Percentiles rank a stretch among this genome's conserved stretches.
phyloP scores from a whole-genome alignment of 176 grass and related monocot species.

The Oryza australiensis region DNA sequence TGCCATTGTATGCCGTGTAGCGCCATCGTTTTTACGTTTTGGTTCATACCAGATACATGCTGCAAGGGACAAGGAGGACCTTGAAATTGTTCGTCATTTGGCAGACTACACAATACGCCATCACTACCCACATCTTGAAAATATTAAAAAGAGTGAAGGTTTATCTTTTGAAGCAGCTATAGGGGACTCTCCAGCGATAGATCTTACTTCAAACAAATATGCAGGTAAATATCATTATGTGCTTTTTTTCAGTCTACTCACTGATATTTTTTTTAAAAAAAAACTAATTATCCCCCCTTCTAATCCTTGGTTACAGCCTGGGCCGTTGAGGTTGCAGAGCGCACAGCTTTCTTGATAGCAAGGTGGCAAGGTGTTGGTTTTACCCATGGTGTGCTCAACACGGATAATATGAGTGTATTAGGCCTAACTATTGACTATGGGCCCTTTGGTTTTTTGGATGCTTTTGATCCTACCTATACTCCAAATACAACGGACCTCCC shows the following conservation, averaged over 20 bases:
- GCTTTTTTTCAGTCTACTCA: background rate
- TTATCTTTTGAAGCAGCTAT: slow-evolving; percentile 79
- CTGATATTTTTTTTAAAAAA: background rate
- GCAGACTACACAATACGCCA: slow-evolving; percentile 75
- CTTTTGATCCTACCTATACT: slow-evolving; percentile 89
- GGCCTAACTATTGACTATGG: slow-evolving; percentile 96
- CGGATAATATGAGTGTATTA: slow-evolving; percentile 97
- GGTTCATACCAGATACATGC: slow-evolving; percentile 95
- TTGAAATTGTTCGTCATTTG: slow-evolving; percentile 70
- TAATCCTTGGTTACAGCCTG: slow-evolving; percentile 61
- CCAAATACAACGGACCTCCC: slow-evolving; percentile 97
- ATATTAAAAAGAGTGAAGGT: slow-evolving; percentile 80
- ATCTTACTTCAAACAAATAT: slow-evolving; percentile 99
- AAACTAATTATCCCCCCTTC: background rate
- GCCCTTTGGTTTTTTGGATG: slow-evolving; percentile 96
- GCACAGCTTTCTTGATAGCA: slow-evolving; percentile 85
- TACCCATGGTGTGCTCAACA: slow-evolving; percentile 98
- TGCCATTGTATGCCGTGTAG: slow-evolving; percentile 88
- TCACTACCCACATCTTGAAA: slow-evolving; percentile 87
- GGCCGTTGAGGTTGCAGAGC: slow-evolving; percentile 96
- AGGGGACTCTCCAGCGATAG: slow-evolving; percentile 72
- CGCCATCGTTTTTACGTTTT: slow-evolving; percentile 86
- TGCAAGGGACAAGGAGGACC: slow-evolving; percentile 66
- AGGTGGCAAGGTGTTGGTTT: slow-evolving; percentile 99
- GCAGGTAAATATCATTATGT: slow-evolving; percentile 50